These are phyloP conservation scores for Pterocarpus macrocarpus DNA, from an alignment of 306 rosid species.

Conservation along the genomic window DNA sequence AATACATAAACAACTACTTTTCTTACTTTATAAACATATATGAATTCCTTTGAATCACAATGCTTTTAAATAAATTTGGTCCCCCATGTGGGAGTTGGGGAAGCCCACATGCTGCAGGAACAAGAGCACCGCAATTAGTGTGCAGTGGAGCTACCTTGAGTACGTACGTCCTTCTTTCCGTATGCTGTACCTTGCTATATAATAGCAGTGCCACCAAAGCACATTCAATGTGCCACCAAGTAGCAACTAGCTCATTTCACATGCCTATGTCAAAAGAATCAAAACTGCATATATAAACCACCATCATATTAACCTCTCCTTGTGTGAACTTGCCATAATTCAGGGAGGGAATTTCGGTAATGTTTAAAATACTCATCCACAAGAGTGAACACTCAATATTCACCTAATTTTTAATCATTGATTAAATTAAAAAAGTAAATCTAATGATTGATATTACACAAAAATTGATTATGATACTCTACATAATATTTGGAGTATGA, in stretches of 20 bases:
- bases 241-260: neutral
- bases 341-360: neutral
- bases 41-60: too few species aligned
- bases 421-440: too few species aligned
- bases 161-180: neutral
- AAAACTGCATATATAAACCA: neutral
- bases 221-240: neutral
- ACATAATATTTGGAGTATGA: too few species aligned
- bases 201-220: neutral
- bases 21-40: too few species aligned
- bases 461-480: too few species aligned
- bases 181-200: neutral
- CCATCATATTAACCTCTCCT: neutral
- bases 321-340: neutral
- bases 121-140: constrained; percentile 6
- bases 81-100: neutral
- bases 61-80: neutral
- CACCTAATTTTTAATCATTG: too few species aligned
- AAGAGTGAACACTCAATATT: too few species aligned
- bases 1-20: too few species aligned
- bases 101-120: constrained; percentile 26
- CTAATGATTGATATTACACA: too few species aligned
- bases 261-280: neutral
- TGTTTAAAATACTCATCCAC: too few species aligned
- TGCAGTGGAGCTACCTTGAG: too few species aligned